These are phyloP conservation scores for Notholithocarpus densiflorus DNA, from an alignment of 306 rosid species.

Conservation along the genomic window DNA sequence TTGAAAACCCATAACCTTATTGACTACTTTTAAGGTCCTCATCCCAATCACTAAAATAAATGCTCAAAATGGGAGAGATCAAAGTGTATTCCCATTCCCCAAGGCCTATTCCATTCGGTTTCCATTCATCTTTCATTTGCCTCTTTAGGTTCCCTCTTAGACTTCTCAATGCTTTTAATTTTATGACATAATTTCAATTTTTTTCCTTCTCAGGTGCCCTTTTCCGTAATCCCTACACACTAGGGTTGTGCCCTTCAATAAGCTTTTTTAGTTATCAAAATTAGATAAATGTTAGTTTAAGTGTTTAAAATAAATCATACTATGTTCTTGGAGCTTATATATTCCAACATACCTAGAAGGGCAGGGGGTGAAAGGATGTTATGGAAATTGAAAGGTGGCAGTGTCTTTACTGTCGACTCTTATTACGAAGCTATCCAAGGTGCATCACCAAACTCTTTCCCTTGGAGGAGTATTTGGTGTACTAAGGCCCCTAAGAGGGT, in stretches of 20 bases:
- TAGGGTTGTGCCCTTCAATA: background rate
- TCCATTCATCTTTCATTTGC: background rate
- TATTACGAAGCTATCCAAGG: too few relatives aligned
- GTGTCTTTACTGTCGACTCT: too few relatives aligned
- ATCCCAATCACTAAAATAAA: background rate
- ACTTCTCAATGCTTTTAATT: slow-evolving; percentile 2
- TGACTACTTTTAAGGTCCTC: background rate
- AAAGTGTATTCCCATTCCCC: background rate
- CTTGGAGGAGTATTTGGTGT: too few relatives aligned
- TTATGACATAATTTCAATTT: background rate
- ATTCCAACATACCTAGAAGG: too few relatives aligned
- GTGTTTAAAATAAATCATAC: background rate
- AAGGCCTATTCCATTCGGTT: background rate
- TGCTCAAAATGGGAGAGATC: background rate
- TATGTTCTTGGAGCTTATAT: too few relatives aligned
- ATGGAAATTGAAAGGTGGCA: too few relatives aligned
- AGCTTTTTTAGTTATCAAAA: background rate
- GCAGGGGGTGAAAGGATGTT: too few relatives aligned
- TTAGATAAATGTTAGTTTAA: background rate
- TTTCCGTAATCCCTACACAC: background rate
- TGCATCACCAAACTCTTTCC: too few relatives aligned
- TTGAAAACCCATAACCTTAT: background rate
- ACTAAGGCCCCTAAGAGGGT: too few relatives aligned
- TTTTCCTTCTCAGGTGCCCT: background rate
- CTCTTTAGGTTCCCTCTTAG: background rate